Evolutionary conservation across 345 rosid genomes (phyloP), one percentile per base, ranked within the genome.

Genomic region (Eucalyptus marginata): DNA sequence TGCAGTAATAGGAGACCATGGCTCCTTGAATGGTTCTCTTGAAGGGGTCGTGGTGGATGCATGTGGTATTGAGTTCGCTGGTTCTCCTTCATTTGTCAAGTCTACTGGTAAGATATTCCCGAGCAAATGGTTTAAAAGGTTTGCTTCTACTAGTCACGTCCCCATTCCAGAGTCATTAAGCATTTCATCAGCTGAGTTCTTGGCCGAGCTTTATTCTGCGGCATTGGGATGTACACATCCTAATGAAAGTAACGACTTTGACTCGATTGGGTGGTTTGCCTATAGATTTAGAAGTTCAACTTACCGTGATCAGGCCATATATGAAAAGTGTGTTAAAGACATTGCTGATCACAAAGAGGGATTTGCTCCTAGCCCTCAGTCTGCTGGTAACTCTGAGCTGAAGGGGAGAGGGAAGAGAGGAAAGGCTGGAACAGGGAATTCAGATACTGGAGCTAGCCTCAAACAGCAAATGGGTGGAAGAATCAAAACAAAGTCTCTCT

Each of bases 251-350:
- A 89, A 91, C 80, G 91, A 93, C 83, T 91, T 93, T 50, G 93
- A 92, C 86, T 80, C 90, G 29, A 66, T 88, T n/a, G 97, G 93
- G 88, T 94, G 97, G 98, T 95, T 97, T 93, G 95, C 96, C 92
- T 94, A 98, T 89, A 95, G 91, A 92, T 96, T 95, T 90, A 95
- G 99, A 93, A 96, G 94, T 87, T 96, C 95, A 2, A 89, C 87
- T 81, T 95, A 90, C 92, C 97, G 91, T 83, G 98, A 96, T 66
- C 96, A 95, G 90, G 92, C 91, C 84, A 91, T 94, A 88, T 91
- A 93, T 87, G 97, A 94, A 92, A 92, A 71, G 92, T 91, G 93
- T 92, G 95, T 93, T 92, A 93, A 91, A 94, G 94, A 88, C 90
- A 81, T 90, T 90, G 93, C 92, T 89, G 93, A 89, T 84, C 91